A percentile compares a stretch with the other conserved stretches of the same genome.
These are phyloP conservation scores for Ligustrum vulgare DNA, from an alignment of 257 asterid genomes.

Conservation along the genomic window DNA sequence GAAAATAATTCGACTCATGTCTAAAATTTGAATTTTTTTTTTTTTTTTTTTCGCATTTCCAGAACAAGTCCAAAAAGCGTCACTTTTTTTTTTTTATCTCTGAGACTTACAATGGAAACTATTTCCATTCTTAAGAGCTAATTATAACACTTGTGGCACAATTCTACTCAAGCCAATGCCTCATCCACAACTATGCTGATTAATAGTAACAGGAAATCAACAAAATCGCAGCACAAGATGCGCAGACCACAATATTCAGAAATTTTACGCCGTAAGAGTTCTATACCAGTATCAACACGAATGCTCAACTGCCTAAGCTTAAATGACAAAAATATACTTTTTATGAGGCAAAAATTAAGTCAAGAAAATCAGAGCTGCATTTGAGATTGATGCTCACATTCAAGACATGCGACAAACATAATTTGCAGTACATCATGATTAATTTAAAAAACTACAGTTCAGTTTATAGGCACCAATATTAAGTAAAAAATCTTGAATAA, in stretches of 20 bases:
- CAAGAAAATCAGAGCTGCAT: not conserved
- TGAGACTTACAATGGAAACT: too few relatives aligned
- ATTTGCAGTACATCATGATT: not conserved
- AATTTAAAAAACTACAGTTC: too few relatives aligned
- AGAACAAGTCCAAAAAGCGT: too few relatives aligned
- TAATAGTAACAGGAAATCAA: not conserved
- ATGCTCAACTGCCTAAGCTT: too few relatives aligned
- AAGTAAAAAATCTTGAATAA: slow-evolving; percentile 15
- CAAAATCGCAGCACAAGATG: not conserved
- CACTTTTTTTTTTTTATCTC: too few relatives aligned
- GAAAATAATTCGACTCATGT: not conserved
- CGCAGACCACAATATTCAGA: not conserved
- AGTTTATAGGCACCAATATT: not conserved
- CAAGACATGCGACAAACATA: slow-evolving; percentile 14
- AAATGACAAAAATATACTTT: too few relatives aligned
- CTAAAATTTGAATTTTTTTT: not conserved
- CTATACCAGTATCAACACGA: not conserved
- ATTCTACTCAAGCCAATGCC: not conserved
- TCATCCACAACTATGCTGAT: not conserved
- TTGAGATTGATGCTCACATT: not conserved
- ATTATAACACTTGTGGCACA: not conserved
- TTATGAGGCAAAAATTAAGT: not conserved
- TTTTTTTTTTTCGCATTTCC: not conserved
- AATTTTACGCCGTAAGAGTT: not conserved
- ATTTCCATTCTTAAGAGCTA: too few relatives aligned